Conservation (phyloP, 495 filamentous ascomycete species). For the Penicillium bialowiezense region DNA sequence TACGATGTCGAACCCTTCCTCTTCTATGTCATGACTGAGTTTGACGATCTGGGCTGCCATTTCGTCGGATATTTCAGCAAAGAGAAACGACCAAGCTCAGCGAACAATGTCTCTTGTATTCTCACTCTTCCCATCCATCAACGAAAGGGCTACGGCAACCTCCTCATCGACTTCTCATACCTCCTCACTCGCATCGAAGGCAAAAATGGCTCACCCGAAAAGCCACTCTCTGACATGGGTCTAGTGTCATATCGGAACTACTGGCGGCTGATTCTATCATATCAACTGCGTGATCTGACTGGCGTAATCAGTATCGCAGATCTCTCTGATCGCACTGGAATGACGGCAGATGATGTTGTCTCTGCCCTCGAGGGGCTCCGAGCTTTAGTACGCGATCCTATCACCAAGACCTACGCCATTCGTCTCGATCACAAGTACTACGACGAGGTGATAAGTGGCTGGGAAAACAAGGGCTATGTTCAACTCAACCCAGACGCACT, state of each 20-base stretch:
- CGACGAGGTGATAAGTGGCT: conserved; percentile 76
- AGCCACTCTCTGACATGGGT: conserved; percentile 96
- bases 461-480: conserved; percentile 83
- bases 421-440: conserved; percentile 81
- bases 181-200: conserved; percentile 88
- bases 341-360: conserved; percentile 95
- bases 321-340: conserved; percentile 86
- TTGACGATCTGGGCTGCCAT: conserved; percentile 88
- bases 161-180: conserved; percentile 97
- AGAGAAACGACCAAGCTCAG: conserved; percentile 91
- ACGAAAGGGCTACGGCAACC: conserved; percentile 92
- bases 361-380: conserved; percentile 87
- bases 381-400: conserved; percentile 83
- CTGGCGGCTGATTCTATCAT: conserved; percentile 86
- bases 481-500: conserved; percentile 77
- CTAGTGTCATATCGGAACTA: conserved; percentile 96
- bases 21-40: conserved; percentile 98
- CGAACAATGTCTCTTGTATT: conserved; percentile 97
- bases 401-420: conserved; percentile 83
- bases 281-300: conserved; percentile 66
- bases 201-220: conserved; percentile 95
- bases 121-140: conserved; percentile 93
- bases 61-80: conserved; percentile 99
- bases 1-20: conserved; percentile 98
- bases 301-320: conserved; percentile 68